These are phyloP conservation scores for Saccharomycopsis sp. DNA, from an alignment of 805 yeast genomes.

Conservation along the genomic window DNA sequence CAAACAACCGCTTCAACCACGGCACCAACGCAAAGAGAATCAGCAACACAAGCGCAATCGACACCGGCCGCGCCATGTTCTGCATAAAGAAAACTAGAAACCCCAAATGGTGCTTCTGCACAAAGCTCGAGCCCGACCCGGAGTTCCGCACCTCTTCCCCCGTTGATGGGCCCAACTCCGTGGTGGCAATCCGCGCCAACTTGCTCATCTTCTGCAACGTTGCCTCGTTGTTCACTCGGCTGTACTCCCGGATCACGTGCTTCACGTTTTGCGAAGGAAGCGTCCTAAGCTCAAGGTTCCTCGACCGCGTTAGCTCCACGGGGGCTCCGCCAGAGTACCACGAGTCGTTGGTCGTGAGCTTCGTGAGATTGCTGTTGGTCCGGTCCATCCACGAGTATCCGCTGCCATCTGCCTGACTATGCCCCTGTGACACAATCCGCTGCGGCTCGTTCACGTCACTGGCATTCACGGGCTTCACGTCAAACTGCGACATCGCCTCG, in stretches of 20 bases:
- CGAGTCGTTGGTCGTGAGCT: slow-evolving; percentile 1
- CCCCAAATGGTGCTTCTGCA: slow-evolving; percentile 25
- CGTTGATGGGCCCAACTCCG: slow-evolving; percentile 21
- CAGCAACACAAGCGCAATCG: slow-evolving; percentile 58
- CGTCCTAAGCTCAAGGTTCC: slow-evolving; percentile 26
- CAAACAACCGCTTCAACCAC: slow-evolving; percentile 68
- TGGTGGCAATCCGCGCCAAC: slow-evolving; percentile 19
- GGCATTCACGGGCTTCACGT: background rate
- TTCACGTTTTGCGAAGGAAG: slow-evolving; percentile 35
- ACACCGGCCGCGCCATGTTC: slow-evolving; percentile 62
- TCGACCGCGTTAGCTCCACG: slow-evolving; percentile 19
- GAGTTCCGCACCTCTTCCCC: slow-evolving; percentile 18
- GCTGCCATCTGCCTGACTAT: no score
- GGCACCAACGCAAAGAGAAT: slow-evolving; percentile 76
- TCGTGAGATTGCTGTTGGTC: background rate
- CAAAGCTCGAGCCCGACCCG: slow-evolving; percentile 13
- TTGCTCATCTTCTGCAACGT: slow-evolving; percentile 6
- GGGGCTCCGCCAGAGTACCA: background rate
- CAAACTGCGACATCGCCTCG: background rate
- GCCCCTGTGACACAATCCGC: no score
- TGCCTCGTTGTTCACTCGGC: slow-evolving; percentile 23
- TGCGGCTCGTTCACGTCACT: background rate
- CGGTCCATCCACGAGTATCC: background rate
- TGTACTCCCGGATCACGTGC: slow-evolving; percentile 43
- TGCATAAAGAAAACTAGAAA: slow-evolving; percentile 32